These are phyloP conservation scores for Biscogniauxia sp. DNA, from an alignment of 2,329 filamentous ascomycete species.

Conservation along the genomic window DNA sequence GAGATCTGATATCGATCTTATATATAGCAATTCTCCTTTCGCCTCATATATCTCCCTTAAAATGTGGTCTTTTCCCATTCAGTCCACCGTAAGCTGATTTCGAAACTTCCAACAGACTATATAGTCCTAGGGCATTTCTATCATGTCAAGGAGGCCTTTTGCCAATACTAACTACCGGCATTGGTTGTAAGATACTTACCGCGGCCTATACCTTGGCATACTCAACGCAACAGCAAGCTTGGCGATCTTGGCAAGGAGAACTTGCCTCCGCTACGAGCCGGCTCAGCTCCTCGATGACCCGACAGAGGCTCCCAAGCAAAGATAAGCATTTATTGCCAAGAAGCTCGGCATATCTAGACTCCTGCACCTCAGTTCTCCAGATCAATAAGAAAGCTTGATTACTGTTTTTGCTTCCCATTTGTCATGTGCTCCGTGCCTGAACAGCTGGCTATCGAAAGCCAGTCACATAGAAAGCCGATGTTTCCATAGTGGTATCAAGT, in stretches of 20 bases:
- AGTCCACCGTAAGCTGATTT: too few species aligned
- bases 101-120: too few species aligned
- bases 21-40: too few species aligned
- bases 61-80: too few species aligned
- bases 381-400: conserved; percentile 7
- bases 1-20: too few species aligned
- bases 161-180: background rate
- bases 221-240: background rate
- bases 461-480: conserved; percentile 1
- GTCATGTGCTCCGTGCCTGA: conserved; percentile 1
- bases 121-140: background rate
- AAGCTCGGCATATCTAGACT: conserved; percentile 13
- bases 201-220: background rate
- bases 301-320: conserved; percentile 12
- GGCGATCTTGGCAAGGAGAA: background rate
- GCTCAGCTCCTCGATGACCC: conserved; percentile 15
- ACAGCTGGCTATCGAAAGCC: conserved; percentile 16
- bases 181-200: background rate
- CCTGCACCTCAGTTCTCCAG: conserved; percentile 14
- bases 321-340: conserved; percentile 19
- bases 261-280: background rate
- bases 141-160: background rate
- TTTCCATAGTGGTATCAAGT: background rate
- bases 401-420: conserved; percentile 10
- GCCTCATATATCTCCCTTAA: too few species aligned